Evolutionary conservation across 1,139 yeast genomes (phyloP), one percentile per base, ranked within the genome.

Genomic region (Debaryomycetaceae sp.): DNA sequence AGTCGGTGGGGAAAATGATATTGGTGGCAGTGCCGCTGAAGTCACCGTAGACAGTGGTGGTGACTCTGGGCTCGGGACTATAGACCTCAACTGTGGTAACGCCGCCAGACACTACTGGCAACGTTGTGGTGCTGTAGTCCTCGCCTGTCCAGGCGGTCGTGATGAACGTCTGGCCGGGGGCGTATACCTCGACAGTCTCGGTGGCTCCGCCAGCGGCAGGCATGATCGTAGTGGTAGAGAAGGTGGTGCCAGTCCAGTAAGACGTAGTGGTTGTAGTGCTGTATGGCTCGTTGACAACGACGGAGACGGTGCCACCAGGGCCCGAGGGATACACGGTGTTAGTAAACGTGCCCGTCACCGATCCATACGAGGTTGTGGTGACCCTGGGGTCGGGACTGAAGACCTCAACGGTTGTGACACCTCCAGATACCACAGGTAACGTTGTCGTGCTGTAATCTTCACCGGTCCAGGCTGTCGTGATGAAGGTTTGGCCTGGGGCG

Each of bases 101-200:
- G 3, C 24, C 29, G 7, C 18, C 18, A 3, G 31, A 9, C 2
- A 15, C 9, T 3, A 22, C 28, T 18, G 36, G 17, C 7, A 24
- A 23, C 4, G 38, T 33, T 2, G 34, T 31, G 6, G 37, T 31
- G 3, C 36, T 18, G 3, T 33, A 28, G 2, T 1, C 13, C 7
- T 25, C 16, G 2, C 37, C 38, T 10, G 40, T 33, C 41, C 43
- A 41, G 10, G 37, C 32, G 5, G 29, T 9, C 9, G 44, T 43
- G 7, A 22, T 18, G 12, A 29, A 28, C 5, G 25, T 25, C 16
- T 37, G 33, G 8, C 32, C 23, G 10, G 47, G 48, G 16, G 37
- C 38, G 5, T 42, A 40, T 9, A 32, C 12, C 6, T 16, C 25
- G 14, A 30, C 18, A 4, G 32, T 28, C 16, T 24, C 32, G 1